Evolutionary conservation across 768 basidiomycete species (phyloP), one percentile per base, ranked within the genome.

Genomic region (Termitomyces sp.): DNA sequence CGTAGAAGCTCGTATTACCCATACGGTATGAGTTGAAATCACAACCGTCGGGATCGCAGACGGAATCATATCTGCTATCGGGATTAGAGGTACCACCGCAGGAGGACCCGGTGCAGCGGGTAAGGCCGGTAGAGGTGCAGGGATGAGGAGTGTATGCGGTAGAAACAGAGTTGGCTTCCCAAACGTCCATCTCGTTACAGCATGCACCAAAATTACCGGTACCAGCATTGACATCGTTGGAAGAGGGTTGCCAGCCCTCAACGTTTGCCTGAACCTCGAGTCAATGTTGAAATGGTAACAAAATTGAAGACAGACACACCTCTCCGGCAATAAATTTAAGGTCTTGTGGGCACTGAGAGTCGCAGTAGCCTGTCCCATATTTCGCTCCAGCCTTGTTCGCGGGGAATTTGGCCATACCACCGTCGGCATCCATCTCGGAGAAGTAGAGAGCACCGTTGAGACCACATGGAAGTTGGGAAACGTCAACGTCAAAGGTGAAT

Each of bases 281-380:
- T 3, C n/a, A 11, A 12, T 26, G 6, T 50, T n/a, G 17, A 19
- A 14, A 26, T 11, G 1, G 11, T n/a, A 17, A 12, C 5, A 38
- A 11, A 24, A 28, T 10, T 26, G 10, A 38, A 17, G 7, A 26
- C 19, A 22, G 24, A 62, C 74, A 54, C 49, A 79, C 80, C 71
- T 71, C 62, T 62, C 83, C 83, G 66, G 79, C 75, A 66, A 84
- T 82, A 67, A 83, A 83, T 67, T 84, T 83, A 67, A 83, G 72
- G 61, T 83, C 82, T 37, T 71, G 68, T 11, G 82, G 83, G 70
- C 82, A 84, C 68, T 84, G 82, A 17, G 82, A 76, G 65, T 84
- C 82, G 66, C 83, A 83, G 69, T 84, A 84, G 14, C 83, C 83
- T n/a, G 81, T 82, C 45, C 82, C 81, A 68, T 78, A 84, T 66